Evolutionary conservation across 352 stramenopile genomes (phyloP), one percentile per base, ranked within the genome.

Genomic region (Phytophthora aleatoria): DNA sequence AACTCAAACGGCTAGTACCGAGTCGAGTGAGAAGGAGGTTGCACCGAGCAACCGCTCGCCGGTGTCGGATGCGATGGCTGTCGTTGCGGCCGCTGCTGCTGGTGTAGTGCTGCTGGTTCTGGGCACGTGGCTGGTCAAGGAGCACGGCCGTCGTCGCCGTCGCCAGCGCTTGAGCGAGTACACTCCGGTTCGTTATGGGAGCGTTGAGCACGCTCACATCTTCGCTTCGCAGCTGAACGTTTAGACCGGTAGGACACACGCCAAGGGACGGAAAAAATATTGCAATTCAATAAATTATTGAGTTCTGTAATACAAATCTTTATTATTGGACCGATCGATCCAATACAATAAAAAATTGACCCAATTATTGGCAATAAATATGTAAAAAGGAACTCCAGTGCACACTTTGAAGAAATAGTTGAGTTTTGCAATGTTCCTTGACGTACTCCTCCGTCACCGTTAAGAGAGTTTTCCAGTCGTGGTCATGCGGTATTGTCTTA

Each of bases 161-260:
- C 53, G 61, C 8, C 66, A 77, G 48, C 68, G 53, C 7, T 51
- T 80, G 9, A 80, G 57, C 30, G 58, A 73, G 28, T 84, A 74
- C 53, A 67, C 26, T 11, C 69, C 64, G 13, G 64, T 76, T 54
- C 72, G 45, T 5, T 90, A 90, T 61, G 78, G 81, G 7, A 86
- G 74, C 44, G 65, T 81, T 4, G 75, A 87, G 50, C 66, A 81
- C 39, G 68, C 68, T 44, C 55, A 55, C 26, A 60, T 67, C 10
- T 71, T 74, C 33, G 36, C 60, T 24, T 26, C 50, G n/a, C 50
- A 64, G 33, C 33, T 41, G 4, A 60, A 54, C 13, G 12, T 69
- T n/a, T 73, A 73, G 53, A 15, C 24, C 30, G 45, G 58, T 60
- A 53, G 30, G 24, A 30, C 20, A 43, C 35, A 41, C 41, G 42